Percentiles rank a stretch among this genome's conserved stretches.
phyloP scores from a whole-genome alignment of 371 early-diverging fungal species.

The Mucor lusitanicus region DNA sequence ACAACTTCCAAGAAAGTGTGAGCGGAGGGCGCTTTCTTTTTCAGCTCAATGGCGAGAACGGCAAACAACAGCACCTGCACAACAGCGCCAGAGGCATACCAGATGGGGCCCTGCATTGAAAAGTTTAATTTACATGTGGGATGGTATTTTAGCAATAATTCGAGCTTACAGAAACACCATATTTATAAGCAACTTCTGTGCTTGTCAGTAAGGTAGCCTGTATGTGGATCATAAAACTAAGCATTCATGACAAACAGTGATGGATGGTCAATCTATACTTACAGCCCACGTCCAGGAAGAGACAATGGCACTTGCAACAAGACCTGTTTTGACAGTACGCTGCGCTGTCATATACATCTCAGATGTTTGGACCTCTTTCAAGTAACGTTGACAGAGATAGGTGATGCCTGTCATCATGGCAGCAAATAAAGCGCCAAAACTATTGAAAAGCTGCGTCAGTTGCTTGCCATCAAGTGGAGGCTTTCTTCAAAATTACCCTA shows the following conservation, averaged over 20 bases:
- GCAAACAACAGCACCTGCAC: slow-evolving; percentile 73
- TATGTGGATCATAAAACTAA: neutral
- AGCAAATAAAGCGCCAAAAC: slow-evolving; percentile 63
- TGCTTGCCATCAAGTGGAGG: neutral
- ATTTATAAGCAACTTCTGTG: slow-evolving; percentile 69
- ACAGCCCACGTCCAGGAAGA: slow-evolving; percentile 32
- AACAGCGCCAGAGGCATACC: slow-evolving; percentile 72
- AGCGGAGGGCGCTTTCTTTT: slow-evolving; percentile 69
- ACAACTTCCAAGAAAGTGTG: slow-evolving; percentile 75
- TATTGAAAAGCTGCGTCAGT: neutral
- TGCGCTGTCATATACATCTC: slow-evolving; percentile 74
- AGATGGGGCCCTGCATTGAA: slow-evolving; percentile 32
- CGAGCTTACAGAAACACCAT: slow-evolving; percentile 59
- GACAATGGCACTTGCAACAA: slow-evolving; percentile 72
- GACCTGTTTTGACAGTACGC: slow-evolving; percentile 64
- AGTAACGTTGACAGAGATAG: slow-evolving; percentile 55
- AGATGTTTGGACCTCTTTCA: slow-evolving; percentile 61
- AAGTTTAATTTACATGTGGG: neutral
- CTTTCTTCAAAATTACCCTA: slow-evolving; percentile 24
- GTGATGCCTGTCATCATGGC: slow-evolving; percentile 65
- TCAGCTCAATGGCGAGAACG: slow-evolving; percentile 70
- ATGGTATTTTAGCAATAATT: neutral
- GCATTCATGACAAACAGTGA: neutral
- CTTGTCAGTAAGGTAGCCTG: slow-evolving; percentile 56
- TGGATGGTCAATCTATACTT: neutral